Evolutionary conservation across 2,329 filamentous ascomycete genomes (phyloP), one percentile per base, ranked within the genome.

Genomic region (Chaetomium globosum): DNA sequence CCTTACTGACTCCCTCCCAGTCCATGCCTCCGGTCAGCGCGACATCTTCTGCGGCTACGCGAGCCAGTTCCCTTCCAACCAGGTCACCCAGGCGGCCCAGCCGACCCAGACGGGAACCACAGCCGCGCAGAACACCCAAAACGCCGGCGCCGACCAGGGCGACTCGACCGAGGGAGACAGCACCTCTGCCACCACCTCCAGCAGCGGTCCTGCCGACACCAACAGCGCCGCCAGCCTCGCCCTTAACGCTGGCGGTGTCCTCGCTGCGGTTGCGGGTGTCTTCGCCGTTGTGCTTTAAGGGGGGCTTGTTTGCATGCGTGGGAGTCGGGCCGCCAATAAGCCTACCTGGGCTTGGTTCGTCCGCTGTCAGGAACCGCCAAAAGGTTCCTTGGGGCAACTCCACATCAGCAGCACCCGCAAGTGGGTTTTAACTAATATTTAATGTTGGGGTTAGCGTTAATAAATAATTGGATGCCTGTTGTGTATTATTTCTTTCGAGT

Each of bases 11-110:
- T 1, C n/a, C 33, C 7, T 12, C 13, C 13, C 53, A 67, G 61
- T 70, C 60, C 61, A 73, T 23, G 76, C 76, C 69, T 68, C 75
- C 58, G 72, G 75, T 69, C 77, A 80, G 72, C 77, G 80, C 67
- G 72, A 73, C 66, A 76, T 78, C 71, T 80, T 75, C 77, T 84
- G 82, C 77, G 73, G 74, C 64, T 78, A 81, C 69, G 81, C 80
- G 65, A 79, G 76, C 65, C 76, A 80, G 72, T 80, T 77, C 74
- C 75, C 78, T 59, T 77, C 70, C 55, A 74, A 71, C 64, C 59
- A 64, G 59, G 62, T 64, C 53, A 60, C 71, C 63, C 64, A 71
- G 13, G 56, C 73, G 30, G 59, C 70, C 12, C 55, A 73, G 30
- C 61, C 70, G 12, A 68, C 73, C 52, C 61, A 73, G 33, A 63